phyloP scores from a whole-genome alignment of 2,329 filamentous ascomycete species.

The Diaporthe humulicola region DNA sequence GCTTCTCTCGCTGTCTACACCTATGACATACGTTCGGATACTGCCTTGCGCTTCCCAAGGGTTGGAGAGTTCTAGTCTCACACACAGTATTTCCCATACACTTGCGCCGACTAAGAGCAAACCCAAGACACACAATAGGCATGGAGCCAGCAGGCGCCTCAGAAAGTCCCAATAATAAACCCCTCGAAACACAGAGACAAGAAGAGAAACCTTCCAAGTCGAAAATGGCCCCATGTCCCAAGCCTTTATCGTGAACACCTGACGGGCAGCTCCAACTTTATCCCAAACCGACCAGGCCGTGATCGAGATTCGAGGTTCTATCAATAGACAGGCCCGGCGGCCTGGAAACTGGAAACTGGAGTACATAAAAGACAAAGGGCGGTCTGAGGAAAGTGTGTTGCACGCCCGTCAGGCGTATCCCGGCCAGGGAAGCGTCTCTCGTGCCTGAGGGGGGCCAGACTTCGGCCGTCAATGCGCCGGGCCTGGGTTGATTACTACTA shows the following conservation, averaged over 20 bases:
- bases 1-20: too few species aligned
- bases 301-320: background rate
- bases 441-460: background rate
- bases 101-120: too few species aligned
- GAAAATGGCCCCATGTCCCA: background rate
- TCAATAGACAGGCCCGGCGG: slow-evolving; percentile 9
- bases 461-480: slow-evolving; percentile 1
- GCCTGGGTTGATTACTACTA: background rate
- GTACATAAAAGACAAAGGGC: background rate
- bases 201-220: background rate
- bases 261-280: slow-evolving; percentile 19
- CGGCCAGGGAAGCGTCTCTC: background rate
- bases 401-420: slow-evolving; percentile 13
- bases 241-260: background rate
- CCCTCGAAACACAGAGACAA: background rate
- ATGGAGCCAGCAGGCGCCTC: background rate
- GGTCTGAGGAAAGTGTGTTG: background rate
- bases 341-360: background rate
- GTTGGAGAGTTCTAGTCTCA: too few species aligned
- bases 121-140: background rate
- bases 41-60: background rate
- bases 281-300: slow-evolving; percentile 4
- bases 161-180: background rate
- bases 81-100: too few species aligned
- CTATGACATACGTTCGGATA: too few species aligned